A percentile compares a stretch with the other conserved stretches of the same genome.
These are phyloP conservation scores for Tricholomella constricta DNA, from an alignment of 768 basidiomycete species.

Conservation along the genomic window DNA sequence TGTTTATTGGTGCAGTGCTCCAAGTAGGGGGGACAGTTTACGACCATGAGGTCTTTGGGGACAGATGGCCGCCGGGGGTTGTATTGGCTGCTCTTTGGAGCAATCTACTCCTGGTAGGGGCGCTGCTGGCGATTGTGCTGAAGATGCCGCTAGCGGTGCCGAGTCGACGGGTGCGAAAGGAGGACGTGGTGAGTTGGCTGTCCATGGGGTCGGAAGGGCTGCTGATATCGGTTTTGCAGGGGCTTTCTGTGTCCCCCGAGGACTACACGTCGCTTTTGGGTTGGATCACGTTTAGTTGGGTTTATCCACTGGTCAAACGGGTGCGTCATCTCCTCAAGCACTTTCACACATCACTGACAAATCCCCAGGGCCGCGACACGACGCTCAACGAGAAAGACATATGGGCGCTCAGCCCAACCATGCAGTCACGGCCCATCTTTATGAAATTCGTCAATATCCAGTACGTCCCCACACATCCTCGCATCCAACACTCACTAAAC, in stretches of 20 bases:
- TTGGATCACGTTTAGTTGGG: slow-evolving; percentile 76
- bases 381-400: slow-evolving; percentile 74
- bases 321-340: slow-evolving; percentile 25
- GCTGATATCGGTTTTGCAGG: slow-evolving; percentile 34
- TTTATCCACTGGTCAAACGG: slow-evolving; percentile 61
- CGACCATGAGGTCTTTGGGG: slow-evolving; percentile 44
- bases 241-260: slow-evolving; percentile 61
- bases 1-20: slow-evolving; percentile 47
- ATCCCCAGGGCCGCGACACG: slow-evolving; percentile 41
- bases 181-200: slow-evolving; percentile 60
- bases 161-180: slow-evolving; percentile 46
- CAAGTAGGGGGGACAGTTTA: slow-evolving; percentile 58
- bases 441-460: slow-evolving; percentile 43
- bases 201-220: neutral
- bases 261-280: slow-evolving; percentile 74
- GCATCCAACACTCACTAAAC: neutral
- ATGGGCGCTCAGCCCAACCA: slow-evolving; percentile 68
- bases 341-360: neutral
- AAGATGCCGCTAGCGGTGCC: slow-evolving; percentile 72
- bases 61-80: slow-evolving; percentile 40
- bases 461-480: slow-evolving; percentile 23
- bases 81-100: slow-evolving; percentile 29
- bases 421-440: slow-evolving; percentile 69
- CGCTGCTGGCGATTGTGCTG: slow-evolving; percentile 49
- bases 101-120: slow-evolving; percentile 47